Base-by-base conservation (phyloP, 2,329 filamentous ascomycete species). In the Chalara sp. region DNA sequence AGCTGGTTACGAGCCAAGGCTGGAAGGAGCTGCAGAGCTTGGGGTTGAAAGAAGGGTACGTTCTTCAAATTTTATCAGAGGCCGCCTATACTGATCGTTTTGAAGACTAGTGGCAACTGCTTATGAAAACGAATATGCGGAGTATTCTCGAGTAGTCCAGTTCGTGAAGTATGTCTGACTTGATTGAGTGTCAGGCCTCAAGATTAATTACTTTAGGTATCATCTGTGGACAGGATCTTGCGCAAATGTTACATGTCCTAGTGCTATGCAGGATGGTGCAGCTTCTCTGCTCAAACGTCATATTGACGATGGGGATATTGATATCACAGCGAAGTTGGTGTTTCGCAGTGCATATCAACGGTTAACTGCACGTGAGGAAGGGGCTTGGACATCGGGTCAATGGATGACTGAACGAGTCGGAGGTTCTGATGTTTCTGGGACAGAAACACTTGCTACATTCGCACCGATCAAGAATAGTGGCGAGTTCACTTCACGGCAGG, bases 401-500 rank as follows among this genome's bases (percentile, higher is more conserved):
- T 89, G 86, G 85, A 88, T 89, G 85, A 89, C 85, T 0, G 84
- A 88, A 58, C 73, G 84, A 2, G 73, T 75, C 0, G 84, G 84
- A 1, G 85, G 84, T 0, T 86, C 81, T 55, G 85, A 89, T 59
- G 82, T 88, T 1, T 80, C 80, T 4, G 73, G 76, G 37, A 86
- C 81, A 0, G 84, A 89, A 65, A 88, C 84, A 0, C 66, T 78
- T 5, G 82, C 83, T 4, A 65, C 54, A 13, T 59, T 60, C 51
- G 30, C 56, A 28, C 60, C 62, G 5, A 53, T 50, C 12, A 59
- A 61, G 1, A 44, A 58, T 10, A 66, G 58, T 48, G 12, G 10
- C 10, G 28, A n/a, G 11, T 44, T 33, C 31, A 6, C 12, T 21
- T 21, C 12, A 41, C 12, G 59, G 69, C n/a, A 59, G 59, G 7